Percentiles rank a stretch among this genome's conserved stretches.
These are phyloP conservation scores for Yamagishiella unicocca DNA, from an alignment of 139 green algal genomes.

Conservation along the genomic window DNA sequence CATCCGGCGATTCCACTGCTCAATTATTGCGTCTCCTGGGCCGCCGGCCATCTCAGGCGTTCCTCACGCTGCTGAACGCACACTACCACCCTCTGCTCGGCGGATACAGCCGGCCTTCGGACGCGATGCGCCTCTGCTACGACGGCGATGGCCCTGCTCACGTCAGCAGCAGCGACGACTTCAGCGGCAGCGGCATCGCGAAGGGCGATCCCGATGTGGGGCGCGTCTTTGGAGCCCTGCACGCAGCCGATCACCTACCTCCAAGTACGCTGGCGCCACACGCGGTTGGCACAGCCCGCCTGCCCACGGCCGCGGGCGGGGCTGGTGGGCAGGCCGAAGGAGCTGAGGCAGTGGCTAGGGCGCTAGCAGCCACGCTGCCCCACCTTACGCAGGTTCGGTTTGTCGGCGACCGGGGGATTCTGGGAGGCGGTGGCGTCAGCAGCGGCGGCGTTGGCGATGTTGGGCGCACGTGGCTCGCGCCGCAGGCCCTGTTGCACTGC, in stretches of 20 bases:
- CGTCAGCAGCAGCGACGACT: background rate
- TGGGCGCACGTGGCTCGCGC: background rate
- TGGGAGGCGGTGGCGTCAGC: background rate
- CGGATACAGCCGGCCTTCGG: too few relatives aligned
- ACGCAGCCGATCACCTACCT: too few relatives aligned
- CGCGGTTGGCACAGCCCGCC: too few relatives aligned
- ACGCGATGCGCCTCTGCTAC: too few relatives aligned
- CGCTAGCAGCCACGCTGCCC: background rate
- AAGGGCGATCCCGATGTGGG: background rate
- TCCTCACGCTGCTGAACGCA: background rate
- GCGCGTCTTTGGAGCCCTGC: too few relatives aligned
- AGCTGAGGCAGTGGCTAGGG: background rate
- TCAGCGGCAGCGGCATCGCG: background rate
- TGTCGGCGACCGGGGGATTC: background rate
- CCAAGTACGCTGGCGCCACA: too few relatives aligned
- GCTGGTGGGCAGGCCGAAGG: too few relatives aligned
- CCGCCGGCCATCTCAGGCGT: background rate
- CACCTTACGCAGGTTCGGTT: background rate
- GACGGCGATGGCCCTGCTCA: background rate
- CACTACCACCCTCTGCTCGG: background rate
- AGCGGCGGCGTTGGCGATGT: background rate
- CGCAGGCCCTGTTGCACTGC: background rate
- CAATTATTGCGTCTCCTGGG: constrained; percentile 4
- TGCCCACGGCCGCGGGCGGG: too few relatives aligned
- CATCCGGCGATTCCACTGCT: background rate